Evolutionary conservation across 768 basidiomycete species (phyloP).

Genomic region (Agrocybe pediades): DNA sequence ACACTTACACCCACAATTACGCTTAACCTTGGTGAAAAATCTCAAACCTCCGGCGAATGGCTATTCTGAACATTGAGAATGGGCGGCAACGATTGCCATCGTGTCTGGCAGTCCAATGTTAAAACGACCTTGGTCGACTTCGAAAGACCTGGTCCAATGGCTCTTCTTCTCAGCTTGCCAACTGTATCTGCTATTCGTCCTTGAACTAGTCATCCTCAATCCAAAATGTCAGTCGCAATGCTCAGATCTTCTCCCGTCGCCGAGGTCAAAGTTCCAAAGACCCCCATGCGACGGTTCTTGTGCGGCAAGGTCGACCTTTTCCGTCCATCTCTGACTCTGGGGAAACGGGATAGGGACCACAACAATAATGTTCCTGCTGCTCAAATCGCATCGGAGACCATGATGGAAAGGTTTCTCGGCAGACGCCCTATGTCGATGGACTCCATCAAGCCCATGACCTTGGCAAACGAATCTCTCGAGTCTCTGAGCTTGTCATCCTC

Average conservation of each 20-base stretch:
- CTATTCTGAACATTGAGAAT: too few species aligned
- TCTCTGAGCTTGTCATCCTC: background rate
- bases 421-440: background rate
- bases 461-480: background rate
- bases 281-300: conserved; percentile 42
- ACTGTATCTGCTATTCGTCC: background rate
- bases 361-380: background rate
- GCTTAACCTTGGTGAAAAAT: too few species aligned
- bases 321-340: conserved; percentile 22
- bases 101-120: background rate
- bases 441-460: background rate
- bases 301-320: conserved; percentile 37
- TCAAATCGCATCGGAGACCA: background rate
- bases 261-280: conserved; percentile 17
- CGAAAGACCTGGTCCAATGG: background rate
- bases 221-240: background rate
- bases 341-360: conserved; percentile 24
- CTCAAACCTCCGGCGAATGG: too few species aligned
- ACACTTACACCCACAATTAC: too few species aligned
- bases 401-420: background rate
- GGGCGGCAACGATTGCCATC: background rate
- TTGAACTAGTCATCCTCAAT: background rate
- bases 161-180: background rate
- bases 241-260: background rate
- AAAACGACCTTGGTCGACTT: background rate